phyloP scores from a whole-genome alignment of 176 grass and related monocot genomes.

The Oryza officinalis region DNA sequence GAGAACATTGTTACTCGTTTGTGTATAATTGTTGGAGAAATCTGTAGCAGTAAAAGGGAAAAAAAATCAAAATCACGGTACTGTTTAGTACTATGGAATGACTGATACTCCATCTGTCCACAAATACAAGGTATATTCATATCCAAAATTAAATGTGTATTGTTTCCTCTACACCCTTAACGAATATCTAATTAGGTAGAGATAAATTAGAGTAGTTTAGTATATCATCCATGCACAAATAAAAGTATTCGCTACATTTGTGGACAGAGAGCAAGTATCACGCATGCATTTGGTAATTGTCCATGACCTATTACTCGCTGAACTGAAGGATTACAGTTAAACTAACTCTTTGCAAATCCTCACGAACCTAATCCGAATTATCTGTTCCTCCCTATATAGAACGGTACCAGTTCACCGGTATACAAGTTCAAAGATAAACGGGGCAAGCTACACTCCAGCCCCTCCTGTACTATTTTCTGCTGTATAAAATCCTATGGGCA shows the following conservation, averaged over 20 bases:
- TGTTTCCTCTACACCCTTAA: too few relatives aligned
- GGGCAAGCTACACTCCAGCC: neutral
- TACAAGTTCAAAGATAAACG: neutral
- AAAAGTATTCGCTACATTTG: neutral
- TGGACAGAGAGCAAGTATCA: neutral
- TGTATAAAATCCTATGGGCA: slow-evolving; percentile 36
- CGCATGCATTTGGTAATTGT: neutral
- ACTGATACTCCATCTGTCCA: neutral
- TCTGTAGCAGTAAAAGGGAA: neutral
- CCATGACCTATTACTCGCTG: neutral
- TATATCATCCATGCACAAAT: neutral
- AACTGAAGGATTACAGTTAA: neutral
- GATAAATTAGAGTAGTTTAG: neutral
- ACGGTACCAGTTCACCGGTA: neutral
- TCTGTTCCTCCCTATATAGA: neutral
- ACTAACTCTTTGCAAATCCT: neutral
- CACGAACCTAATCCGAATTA: neutral
- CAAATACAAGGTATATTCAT: neutral
- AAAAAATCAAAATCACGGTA: neutral
- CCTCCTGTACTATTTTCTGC: slow-evolving; percentile 33
- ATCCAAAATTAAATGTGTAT: neutral
- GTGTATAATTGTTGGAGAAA: neutral
- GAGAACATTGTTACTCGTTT: neutral
- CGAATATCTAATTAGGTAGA: too few relatives aligned
- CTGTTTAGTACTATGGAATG: too few relatives aligned